phyloP scores from a whole-genome alignment of 2,329 filamentous ascomycete genomes.

The Tolypocladium nubicola region DNA sequence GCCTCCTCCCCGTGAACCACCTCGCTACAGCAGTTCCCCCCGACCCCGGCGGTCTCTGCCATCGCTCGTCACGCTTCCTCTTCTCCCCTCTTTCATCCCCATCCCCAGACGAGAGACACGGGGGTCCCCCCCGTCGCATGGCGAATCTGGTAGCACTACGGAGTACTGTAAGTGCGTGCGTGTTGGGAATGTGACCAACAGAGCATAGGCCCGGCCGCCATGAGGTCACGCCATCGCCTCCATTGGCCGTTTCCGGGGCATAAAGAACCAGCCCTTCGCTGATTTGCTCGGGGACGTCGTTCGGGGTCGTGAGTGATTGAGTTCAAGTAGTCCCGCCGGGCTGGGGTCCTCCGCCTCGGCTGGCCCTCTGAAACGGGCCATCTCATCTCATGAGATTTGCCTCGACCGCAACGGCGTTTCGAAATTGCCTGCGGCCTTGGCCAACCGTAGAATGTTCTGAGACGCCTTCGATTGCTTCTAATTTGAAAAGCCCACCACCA shows the following conservation, averaged over 20 bases:
- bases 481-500: background rate
- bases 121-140: background rate
- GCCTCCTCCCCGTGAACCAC: background rate
- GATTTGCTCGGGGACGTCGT: no score
- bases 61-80: background rate
- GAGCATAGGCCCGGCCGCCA: background rate
- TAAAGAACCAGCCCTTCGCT: no score
- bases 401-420: background rate
- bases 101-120: background rate
- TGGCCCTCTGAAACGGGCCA: slow-evolving; percentile 2
- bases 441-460: background rate
- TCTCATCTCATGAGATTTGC: background rate
- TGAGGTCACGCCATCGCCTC: background rate
- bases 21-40: background rate
- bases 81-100: background rate
- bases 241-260: background rate
- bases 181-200: background rate
- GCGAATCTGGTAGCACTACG: background rate
- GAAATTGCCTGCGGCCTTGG: background rate
- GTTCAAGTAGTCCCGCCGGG: background rate
- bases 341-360: background rate
- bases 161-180: background rate
- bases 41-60: background rate
- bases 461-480: background rate
- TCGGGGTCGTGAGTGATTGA: no score